Evolutionary conservation across 352 stramenopile genomes (phyloP), one percentile per base, ranked within the genome.

Genomic region (Globisporangium nodosum): DNA sequence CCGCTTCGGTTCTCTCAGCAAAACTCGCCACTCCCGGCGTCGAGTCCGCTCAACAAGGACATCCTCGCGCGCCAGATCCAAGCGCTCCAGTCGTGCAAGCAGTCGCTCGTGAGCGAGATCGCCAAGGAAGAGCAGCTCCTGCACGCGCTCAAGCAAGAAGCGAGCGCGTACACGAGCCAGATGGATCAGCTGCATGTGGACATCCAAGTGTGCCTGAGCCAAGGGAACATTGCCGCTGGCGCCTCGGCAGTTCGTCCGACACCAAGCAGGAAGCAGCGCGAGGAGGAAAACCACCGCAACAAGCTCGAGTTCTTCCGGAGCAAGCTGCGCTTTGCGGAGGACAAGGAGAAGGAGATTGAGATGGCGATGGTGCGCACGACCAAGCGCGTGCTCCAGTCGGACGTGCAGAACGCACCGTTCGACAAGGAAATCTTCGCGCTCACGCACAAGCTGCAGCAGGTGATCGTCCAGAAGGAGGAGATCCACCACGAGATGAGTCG

Each of bases 341-440:
- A 87, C 50, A 87, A 85, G 43, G 80, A 90, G 53, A 75, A 76
- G 21, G 74, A 89, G 53, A 88, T 92, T 31, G 82, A 92, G 45
- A 74, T 65, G 4, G 73, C 78, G 0, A 86, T 90, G 63, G 76
- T 92, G 27, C 68, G 70, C 11, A 84, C 87, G 65, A 92, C 82
- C 6, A 90, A 89, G 63, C 73, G 78, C 21, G 74, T 88, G 12
- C 56, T 92, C 5, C 66, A 84, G 40, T 65, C 67, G 13, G 76
- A 90, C 21, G 45, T 79, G 39, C 69, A 71, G 27, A 63, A 69
- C 42, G 60, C 64, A 1, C 69, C 73, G 16, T 92, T 92, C 33
- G 78, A 90, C 56, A 88, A 88, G 50, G 82, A 92, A 43, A 89
- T 92, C 24, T 89, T 86, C 58, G 78, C 76, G 11, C 60, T 89